Percentiles rank a stretch among this genome's conserved stretches.
Conservation (phyloP, 1,139 yeast genomes). For the Saccharomycopsis hybrid region DNA sequence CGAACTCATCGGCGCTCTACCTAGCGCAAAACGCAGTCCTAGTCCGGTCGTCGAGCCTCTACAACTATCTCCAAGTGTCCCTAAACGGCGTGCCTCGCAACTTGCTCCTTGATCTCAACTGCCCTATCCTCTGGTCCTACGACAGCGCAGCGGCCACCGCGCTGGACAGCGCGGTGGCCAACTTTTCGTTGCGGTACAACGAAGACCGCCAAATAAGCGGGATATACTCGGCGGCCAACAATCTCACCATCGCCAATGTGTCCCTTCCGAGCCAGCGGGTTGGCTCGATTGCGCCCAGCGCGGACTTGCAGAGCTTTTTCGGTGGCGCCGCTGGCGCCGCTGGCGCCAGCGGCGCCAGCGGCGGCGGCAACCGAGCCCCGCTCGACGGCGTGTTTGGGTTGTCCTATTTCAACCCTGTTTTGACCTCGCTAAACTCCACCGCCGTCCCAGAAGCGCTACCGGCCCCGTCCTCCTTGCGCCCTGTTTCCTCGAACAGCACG, state of each 20-base stretch:
- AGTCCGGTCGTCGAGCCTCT: not conserved
- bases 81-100: constrained; percentile 3
- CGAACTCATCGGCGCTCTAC: too few relatives aligned
- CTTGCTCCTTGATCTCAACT: constrained; percentile 11
- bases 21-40: not conserved
- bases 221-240: not conserved
- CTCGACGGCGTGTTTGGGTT: constrained; percentile 18
- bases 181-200: constrained; percentile 4
- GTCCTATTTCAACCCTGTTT: constrained; percentile 14
- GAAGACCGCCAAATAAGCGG: not conserved
- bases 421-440: constrained; percentile 9
- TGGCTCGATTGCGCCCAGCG: constrained; percentile 2
- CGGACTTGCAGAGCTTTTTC: too few relatives aligned
- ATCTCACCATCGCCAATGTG: constrained; percentile 4
- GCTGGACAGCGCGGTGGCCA: too few relatives aligned
- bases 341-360: too few relatives aligned
- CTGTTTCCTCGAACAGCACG: not conserved
- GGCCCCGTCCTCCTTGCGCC: too few relatives aligned
- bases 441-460: not conserved
- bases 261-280: constrained; percentile 5
- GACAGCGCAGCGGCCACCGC: too few relatives aligned
- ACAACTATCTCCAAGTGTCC: constrained; percentile 2
- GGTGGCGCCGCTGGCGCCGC: too few relatives aligned
- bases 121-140: constrained; percentile 13
- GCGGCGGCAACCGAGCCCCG: not conserved